These are phyloP conservation scores for Leishmania turanica DNA, from an alignment of 208 protist genomes.

Conservation along the genomic window DNA sequence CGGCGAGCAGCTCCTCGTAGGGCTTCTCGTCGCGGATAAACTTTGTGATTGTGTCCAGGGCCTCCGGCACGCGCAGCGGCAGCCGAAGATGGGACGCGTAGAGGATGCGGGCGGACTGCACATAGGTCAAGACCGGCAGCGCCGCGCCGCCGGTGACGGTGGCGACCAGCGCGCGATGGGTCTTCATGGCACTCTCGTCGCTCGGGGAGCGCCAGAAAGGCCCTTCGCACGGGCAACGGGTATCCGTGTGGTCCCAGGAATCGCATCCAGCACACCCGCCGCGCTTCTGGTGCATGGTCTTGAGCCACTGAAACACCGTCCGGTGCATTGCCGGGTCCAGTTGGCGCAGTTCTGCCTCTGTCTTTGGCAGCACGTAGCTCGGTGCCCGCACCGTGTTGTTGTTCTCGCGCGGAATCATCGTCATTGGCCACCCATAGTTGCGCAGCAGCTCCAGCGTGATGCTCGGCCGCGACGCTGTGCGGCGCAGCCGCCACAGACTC, in stretches of 20 bases:
- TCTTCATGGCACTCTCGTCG: conserved; percentile 34
- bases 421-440: conserved; percentile 57
- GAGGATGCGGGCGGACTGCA: conserved; percentile 73
- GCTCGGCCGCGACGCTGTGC: conserved; percentile 55
- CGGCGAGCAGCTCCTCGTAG: conserved; percentile 79
- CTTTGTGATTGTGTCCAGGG: conserved; percentile 58
- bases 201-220: conserved; percentile 58
- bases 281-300: conserved; percentile 45
- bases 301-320: conserved; percentile 58
- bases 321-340: conserved; percentile 83
- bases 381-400: conserved; percentile 43
- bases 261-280: conserved; percentile 82
- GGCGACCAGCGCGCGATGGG: conserved; percentile 15
- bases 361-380: conserved; percentile 43
- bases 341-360: conserved; percentile 40
- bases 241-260: conserved; percentile 73
- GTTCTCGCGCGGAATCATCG: conserved; percentile 23
- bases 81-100: conserved; percentile 56
- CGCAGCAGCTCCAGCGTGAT: conserved; percentile 70
- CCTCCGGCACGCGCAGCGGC: conserved; percentile 53
- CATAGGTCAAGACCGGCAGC: conserved; percentile 40
- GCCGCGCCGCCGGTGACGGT: conserved; percentile 21
- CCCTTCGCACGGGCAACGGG: conserved; percentile 71
- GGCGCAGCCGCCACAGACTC: conserved; percentile 77
- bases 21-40: conserved; percentile 69